Conservation (phyloP, 129 eudicot species). For the Artemisia argyi region DNA sequence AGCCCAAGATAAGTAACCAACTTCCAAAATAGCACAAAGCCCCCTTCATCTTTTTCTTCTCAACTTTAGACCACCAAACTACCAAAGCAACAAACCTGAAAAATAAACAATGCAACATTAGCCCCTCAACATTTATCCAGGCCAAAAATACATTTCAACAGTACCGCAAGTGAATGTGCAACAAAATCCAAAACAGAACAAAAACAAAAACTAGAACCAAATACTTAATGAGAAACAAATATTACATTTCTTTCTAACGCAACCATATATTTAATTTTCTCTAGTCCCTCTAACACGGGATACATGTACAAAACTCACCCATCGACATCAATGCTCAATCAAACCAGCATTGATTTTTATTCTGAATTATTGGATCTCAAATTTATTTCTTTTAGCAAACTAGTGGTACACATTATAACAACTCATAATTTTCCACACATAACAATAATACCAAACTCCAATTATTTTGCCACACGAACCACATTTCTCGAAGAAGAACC, state of each 20-base stretch:
- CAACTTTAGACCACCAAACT: no score
- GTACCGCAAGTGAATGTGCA: no score
- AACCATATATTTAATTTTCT: neutral
- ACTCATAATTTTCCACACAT: neutral
- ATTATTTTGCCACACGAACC: constrained; percentile 2
- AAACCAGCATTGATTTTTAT: constrained; percentile 10
- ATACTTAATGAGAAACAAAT: neutral
- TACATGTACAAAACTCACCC: neutral
- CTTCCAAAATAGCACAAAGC: no score
- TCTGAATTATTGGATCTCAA: constrained; percentile 11
- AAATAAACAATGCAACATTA: no score
- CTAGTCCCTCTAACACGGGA: neutral
- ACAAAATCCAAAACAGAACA: no score
- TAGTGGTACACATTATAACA: constrained; percentile 17
- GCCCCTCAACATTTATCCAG: no score
- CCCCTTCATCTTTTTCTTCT: no score
- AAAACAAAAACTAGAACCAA: neutral
- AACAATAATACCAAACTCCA: constrained; percentile 13
- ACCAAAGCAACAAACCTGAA: no score
- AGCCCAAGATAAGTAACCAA: no score
- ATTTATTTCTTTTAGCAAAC: neutral
- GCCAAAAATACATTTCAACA: no score
- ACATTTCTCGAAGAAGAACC: neutral
- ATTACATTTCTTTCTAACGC: no score
- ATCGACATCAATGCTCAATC: neutral